Percentiles rank a stretch among this genome's conserved stretches.
Evolutionary conservation across 345 rosid species (phyloP).

Genomic region (Eutrema japonicum): DNA sequence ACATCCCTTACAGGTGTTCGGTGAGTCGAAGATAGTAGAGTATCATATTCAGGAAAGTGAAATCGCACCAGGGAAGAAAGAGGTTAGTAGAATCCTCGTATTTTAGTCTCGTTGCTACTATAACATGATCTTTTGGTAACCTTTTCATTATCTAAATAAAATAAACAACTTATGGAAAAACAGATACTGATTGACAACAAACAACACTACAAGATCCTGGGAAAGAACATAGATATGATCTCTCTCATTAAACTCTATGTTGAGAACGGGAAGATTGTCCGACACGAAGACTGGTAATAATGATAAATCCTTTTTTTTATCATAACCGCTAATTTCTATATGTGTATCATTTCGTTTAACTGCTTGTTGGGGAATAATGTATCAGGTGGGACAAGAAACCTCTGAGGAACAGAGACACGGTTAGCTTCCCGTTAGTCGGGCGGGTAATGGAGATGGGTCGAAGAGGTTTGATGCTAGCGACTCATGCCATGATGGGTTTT

Average conservation of each 20-base stretch:
- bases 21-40: slow-evolving; percentile 75
- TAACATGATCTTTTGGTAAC: background rate
- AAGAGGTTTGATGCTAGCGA: slow-evolving; percentile 79
- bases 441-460: slow-evolving; percentile 61
- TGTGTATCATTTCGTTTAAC: background rate
- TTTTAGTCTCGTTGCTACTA: background rate
- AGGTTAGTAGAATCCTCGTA: slow-evolving; percentile 53
- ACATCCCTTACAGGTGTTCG: slow-evolving; percentile 59
- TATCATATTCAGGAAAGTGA: slow-evolving; percentile 60
- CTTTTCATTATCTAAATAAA: background rate
- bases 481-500: slow-evolving; percentile 92
- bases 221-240: slow-evolving; percentile 70
- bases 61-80: slow-evolving; percentile 56
- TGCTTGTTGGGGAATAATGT: slow-evolving; percentile 19
- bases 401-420: slow-evolving; percentile 65
- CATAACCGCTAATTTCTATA: background rate
- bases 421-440: slow-evolving; percentile 59
- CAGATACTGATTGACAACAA: slow-evolving; percentile 85
- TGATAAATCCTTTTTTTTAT: background rate
- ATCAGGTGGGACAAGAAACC: slow-evolving; percentile 95
- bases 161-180: slow-evolving; percentile 15
- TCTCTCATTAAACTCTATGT: slow-evolving; percentile 75
- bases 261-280: slow-evolving; percentile 77
- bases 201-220: slow-evolving; percentile 77
- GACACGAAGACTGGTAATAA: slow-evolving; percentile 86